A percentile compares a stretch with the other conserved stretches of the same genome.
These are phyloP conservation scores for Colletotrichum cereale DNA, from an alignment of 2,329 filamentous ascomycete genomes.

Conservation along the genomic window DNA sequence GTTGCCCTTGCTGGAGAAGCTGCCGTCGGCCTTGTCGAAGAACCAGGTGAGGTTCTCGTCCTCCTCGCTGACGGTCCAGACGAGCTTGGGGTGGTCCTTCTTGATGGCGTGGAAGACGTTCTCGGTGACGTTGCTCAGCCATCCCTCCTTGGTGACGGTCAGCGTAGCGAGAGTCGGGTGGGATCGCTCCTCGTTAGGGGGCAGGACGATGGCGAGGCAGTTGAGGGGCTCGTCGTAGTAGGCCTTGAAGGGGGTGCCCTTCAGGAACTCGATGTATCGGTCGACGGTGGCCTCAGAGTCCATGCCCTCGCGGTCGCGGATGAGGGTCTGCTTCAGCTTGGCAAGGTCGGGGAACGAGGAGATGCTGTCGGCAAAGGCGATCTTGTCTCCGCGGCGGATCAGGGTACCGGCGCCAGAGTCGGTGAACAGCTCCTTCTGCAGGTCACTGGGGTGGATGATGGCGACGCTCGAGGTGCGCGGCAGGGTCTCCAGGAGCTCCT, in stretches of 20 bases:
- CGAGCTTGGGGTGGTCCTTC: conserved; percentile 90
- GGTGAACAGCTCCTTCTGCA: conserved; percentile 97
- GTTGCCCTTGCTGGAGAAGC: conserved; percentile 85
- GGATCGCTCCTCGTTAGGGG: conserved; percentile 73
- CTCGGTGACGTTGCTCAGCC: conserved; percentile 94
- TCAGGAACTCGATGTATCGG: conserved; percentile 84
- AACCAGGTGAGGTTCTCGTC: conserved; percentile 99
- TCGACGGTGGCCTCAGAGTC: conserved; percentile 88
- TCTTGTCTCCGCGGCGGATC: conserved; percentile 91
- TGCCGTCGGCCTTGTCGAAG: conserved; percentile 96
- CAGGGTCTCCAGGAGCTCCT: conserved; percentile 89
- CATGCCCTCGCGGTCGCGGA: conserved; percentile 84
- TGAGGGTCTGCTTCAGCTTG: conserved; percentile 83
- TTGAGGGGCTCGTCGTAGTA: conserved; percentile 97
- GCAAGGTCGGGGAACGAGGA: conserved; percentile 81
- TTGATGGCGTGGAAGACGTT: conserved; percentile 95
- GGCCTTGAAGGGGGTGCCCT: conserved; percentile 84
- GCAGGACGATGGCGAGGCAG: conserved; percentile 89
- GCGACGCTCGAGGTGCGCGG: conserved; percentile 94
- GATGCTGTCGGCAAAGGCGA: conserved; percentile 79
- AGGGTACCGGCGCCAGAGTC: conserved; percentile 95
- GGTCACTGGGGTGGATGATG: conserved; percentile 95
- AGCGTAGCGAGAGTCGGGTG: conserved; percentile 90
- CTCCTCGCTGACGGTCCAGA: conserved; percentile 96
- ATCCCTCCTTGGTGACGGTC: conserved; percentile 93